Conservation (phyloP, 495 filamentous ascomycete species). For the Cercophora newfieldiana region DNA sequence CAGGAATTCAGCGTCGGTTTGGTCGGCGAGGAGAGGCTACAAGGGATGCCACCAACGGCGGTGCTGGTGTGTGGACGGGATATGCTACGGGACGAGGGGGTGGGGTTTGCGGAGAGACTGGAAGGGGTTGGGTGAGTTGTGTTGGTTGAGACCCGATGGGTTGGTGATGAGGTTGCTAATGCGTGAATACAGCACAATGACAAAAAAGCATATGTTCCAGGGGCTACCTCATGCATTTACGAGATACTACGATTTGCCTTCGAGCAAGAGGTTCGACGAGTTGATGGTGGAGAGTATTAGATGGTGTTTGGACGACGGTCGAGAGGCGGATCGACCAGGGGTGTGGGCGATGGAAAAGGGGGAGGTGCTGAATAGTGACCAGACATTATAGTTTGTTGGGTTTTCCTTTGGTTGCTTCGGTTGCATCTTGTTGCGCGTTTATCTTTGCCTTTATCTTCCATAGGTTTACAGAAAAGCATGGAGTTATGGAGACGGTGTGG, state of each 20-base stretch:
- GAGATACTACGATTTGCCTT: conserved; percentile 23
- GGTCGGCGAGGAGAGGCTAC: conserved; percentile 41
- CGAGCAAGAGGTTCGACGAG: conserved; percentile 26
- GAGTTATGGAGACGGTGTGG: not conserved
- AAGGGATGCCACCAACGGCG: conserved; percentile 42
- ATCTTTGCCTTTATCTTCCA: no score
- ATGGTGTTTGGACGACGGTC: conserved; percentile 15
- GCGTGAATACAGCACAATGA: conserved; percentile 24
- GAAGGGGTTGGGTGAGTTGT: conserved; percentile 47
- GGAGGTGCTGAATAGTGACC: not conserved
- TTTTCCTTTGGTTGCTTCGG: not conserved
- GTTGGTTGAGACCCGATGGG: not conserved
- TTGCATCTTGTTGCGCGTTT: not conserved
- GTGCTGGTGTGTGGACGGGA: conserved; percentile 51
- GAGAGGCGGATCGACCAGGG: not conserved
- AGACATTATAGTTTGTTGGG: not conserved
- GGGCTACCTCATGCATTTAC: conserved; percentile 32
- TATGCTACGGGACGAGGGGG: conserved; percentile 48
- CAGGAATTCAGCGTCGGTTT: conserved; percentile 42
- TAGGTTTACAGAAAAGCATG: not conserved
- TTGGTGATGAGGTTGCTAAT: not conserved
- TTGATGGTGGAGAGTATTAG: conserved; percentile 24
- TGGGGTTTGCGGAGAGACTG: conserved; percentile 47
- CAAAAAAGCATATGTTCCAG: conserved; percentile 33
- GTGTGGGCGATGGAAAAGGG: conserved; percentile 1